phyloP scores from a whole-genome alignment of 768 basidiomycete species.

The Sistotremastrum suecicum region DNA sequence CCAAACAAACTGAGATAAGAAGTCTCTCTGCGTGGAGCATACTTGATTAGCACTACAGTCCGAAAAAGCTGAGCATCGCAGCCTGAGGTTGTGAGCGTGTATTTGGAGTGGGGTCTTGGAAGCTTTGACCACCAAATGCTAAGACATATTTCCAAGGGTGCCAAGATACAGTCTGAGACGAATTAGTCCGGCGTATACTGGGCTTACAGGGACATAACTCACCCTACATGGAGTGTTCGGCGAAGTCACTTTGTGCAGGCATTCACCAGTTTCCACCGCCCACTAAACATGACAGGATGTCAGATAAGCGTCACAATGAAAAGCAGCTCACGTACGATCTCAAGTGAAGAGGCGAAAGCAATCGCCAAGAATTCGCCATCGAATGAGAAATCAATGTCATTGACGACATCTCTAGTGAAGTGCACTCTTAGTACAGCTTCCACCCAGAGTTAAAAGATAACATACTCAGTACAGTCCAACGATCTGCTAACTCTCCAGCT shows the following conservation, averaged over 20 bases:
- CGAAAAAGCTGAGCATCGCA: constrained; percentile 63
- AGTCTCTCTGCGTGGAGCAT: background rate
- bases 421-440: background rate
- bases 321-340: constrained; percentile 45
- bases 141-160: constrained; percentile 73
- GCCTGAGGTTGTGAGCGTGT: constrained; percentile 26
- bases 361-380: constrained; percentile 78
- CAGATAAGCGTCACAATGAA: background rate
- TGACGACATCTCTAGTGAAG: constrained; percentile 46
- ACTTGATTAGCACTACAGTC: constrained; percentile 22
- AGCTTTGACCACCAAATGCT: constrained; percentile 67
- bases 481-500: constrained; percentile 73
- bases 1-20: background rate
- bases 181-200: constrained; percentile 3
- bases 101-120: constrained; percentile 43
- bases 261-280: constrained; percentile 61
- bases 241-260: constrained; percentile 64
- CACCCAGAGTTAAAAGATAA: constrained; percentile 7
- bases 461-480: constrained; percentile 71
- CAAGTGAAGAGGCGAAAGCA: constrained; percentile 55
- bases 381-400: constrained; percentile 62
- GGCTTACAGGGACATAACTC: too few relatives aligned
- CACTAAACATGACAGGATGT: constrained; percentile 30
- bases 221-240: constrained; percentile 21
- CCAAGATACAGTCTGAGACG: constrained; percentile 69